phyloP scores from a whole-genome alignment of 2,329 filamentous ascomycete species.

The Myriosclerotinia scirpicola region DNA sequence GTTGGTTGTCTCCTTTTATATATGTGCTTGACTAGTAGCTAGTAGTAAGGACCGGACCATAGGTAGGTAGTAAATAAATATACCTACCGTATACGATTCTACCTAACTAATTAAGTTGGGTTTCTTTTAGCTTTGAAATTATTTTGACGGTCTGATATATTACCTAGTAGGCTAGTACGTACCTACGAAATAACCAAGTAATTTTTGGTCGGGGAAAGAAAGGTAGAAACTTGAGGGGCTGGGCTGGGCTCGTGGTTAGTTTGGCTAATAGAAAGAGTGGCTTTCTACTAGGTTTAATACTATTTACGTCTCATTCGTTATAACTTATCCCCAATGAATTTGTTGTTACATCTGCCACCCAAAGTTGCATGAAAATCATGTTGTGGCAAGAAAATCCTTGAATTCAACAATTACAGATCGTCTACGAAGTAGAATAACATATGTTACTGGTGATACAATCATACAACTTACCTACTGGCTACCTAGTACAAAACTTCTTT shows the following conservation, averaged over 20 bases:
- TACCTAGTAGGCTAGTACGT: too few relatives aligned
- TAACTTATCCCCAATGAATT: neutral
- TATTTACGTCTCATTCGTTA: conserved; percentile 10
- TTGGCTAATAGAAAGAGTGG: neutral
- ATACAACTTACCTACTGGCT: too few relatives aligned
- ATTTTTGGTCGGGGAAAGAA: neutral
- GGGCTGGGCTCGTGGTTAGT: conserved; percentile 7
- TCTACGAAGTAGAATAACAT: neutral
- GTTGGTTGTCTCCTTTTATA: conserved; percentile 9
- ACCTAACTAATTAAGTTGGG: neutral
- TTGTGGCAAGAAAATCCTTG: conserved; percentile 16
- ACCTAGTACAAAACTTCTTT: neutral
- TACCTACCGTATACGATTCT: too few relatives aligned
- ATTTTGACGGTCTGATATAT: neutral
- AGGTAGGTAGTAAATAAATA: neutral
- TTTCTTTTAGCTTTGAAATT: conserved; percentile 1
- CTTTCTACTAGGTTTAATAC: neutral
- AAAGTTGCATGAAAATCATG: conserved; percentile 18
- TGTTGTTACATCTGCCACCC: conserved; percentile 14
- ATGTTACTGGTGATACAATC: too few relatives aligned
- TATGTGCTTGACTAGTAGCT: neutral
- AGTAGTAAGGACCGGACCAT: neutral
- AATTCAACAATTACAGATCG: neutral
- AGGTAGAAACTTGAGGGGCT: conserved; percentile 3
- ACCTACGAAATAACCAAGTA: too few relatives aligned